Evolutionary conservation across 139 green algal genomes (phyloP), one percentile per base, ranked within the genome.

Genomic region (Chlorella sp.): DNA sequence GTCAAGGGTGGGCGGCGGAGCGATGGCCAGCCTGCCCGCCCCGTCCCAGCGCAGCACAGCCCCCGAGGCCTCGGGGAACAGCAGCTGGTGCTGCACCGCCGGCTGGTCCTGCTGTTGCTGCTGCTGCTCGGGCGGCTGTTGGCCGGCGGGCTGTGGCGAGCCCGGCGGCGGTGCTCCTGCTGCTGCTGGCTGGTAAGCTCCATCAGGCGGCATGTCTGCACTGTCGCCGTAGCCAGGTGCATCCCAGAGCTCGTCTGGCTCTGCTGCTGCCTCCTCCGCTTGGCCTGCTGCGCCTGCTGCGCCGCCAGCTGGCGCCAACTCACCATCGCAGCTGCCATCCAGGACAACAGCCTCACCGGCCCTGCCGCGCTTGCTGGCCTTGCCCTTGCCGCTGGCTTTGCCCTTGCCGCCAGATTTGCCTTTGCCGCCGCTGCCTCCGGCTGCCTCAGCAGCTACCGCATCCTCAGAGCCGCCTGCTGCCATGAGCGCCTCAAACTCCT

Each of bases 1-100:
- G 4, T 85, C 73, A 15, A 88, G 57, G 0, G 74, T 15, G 4
- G 85, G 85, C 21, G 85, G 85, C 28, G 85, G 51, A 16, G 85
- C 85, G 41, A 88, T 64, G 5, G 9, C 6, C 25, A 88, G 80
- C 78, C 41, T 25, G 23, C 81, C 81, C 0, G 20, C 55, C 1
- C n/a, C 57, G 36, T 76, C 56, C 72, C 79, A 78, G 64, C 51
- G 38, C 16, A 89, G 2, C 0, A 38, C 32, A 1, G 32, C 25
- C 0, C 20, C 80, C 0, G 85, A 67, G 25, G 36, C n/a, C 25
- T 56, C 55, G 0, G 81, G 85, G 39, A 88, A 84, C 36, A 88
- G 75, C 75, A 80, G 69, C 21, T 38, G 34, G 41, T 80, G 64
- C 72, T 47, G 78, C 38, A 81, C 44, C 4, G 80, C 18, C 44